phyloP scores from a whole-genome alignment of 2,329 filamentous ascomycete genomes.

The Botryotinia narcissicola region DNA sequence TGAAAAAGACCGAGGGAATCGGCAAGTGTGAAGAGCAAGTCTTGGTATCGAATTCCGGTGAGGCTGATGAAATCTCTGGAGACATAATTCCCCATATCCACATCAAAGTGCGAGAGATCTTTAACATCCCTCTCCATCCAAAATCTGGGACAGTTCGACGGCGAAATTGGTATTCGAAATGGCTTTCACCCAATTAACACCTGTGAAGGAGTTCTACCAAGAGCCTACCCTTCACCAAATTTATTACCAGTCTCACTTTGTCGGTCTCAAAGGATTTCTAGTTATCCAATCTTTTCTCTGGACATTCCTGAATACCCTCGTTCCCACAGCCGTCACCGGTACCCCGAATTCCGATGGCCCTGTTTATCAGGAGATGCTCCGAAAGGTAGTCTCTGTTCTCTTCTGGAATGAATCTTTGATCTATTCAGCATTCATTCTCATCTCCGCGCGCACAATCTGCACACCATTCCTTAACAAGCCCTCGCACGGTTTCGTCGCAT shows the following conservation, averaged over 20 bases:
- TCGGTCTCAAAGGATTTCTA: conserved; percentile 46
- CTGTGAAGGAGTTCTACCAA: conserved; percentile 10
- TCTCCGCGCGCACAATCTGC: conserved; percentile 45
- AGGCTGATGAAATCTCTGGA: neutral
- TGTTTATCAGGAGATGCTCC: conserved; percentile 42
- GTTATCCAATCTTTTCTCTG: conserved; percentile 46
- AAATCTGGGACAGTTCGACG: neutral
- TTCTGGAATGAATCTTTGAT: conserved; percentile 46
- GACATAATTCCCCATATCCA: neutral
- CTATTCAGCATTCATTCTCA: conserved; percentile 46
- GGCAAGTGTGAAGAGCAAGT: neutral
- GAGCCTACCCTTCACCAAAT: conserved; percentile 11
- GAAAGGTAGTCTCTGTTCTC: conserved; percentile 46
- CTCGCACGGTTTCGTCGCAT: conserved; percentile 39
- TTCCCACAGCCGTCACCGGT: conserved; percentile 43
- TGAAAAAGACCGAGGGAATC: neutral
- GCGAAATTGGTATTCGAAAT: neutral
- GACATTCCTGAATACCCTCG: conserved; percentile 46
- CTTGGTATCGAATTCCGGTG: neutral
- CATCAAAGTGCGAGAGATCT: neutral
- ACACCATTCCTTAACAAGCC: conserved; percentile 44
- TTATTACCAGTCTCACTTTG: conserved; percentile 31
- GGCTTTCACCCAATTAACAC: conserved; percentile 2
- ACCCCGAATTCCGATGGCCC: conserved; percentile 40
- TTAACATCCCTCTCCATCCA: conserved; percentile 11